These are phyloP conservation scores for Murraya koenigii DNA, from an alignment of 345 rosid genomes.

Conservation along the genomic window DNA sequence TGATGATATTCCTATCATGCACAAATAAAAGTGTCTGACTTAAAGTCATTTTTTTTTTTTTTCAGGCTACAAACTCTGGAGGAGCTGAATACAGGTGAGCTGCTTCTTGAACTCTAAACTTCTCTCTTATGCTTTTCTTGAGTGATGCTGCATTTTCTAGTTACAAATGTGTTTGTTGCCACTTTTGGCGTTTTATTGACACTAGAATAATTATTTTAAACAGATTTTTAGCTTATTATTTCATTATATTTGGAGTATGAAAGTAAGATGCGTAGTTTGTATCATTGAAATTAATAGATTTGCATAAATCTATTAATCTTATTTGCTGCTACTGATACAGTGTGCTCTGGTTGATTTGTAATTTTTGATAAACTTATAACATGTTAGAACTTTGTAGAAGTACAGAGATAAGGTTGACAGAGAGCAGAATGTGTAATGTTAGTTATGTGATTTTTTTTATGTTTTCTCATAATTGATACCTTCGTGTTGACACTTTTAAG, in stretches of 20 bases:
- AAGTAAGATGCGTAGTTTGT: background rate
- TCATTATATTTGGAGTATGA: background rate
- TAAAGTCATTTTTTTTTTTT: slow-evolving; percentile 24
- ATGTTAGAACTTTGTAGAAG: background rate
- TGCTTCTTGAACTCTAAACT: slow-evolving; percentile 10
- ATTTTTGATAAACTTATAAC: background rate
- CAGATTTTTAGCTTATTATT: background rate
- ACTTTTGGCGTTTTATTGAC: background rate
- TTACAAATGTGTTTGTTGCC: background rate
- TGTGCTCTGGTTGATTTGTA: background rate
- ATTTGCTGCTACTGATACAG: background rate
- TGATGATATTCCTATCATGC: background rate
- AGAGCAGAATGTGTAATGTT: background rate
- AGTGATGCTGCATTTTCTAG: background rate
- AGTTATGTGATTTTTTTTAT: background rate
- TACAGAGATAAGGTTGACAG: background rate
- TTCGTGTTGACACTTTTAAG: background rate
- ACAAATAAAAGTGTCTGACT: slow-evolving; percentile 4
- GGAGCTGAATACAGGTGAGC: slow-evolving; percentile 47
- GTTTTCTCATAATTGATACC: background rate
- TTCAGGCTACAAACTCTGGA: slow-evolving; percentile 53
- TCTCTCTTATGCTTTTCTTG: slow-evolving; percentile 4
- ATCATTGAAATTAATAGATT: background rate
- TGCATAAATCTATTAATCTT: background rate
- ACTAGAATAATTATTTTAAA: background rate